Evolutionary conservation across 2,329 filamentous ascomycete species (phyloP).

Genomic region (Aureobasidium zeae): DNA sequence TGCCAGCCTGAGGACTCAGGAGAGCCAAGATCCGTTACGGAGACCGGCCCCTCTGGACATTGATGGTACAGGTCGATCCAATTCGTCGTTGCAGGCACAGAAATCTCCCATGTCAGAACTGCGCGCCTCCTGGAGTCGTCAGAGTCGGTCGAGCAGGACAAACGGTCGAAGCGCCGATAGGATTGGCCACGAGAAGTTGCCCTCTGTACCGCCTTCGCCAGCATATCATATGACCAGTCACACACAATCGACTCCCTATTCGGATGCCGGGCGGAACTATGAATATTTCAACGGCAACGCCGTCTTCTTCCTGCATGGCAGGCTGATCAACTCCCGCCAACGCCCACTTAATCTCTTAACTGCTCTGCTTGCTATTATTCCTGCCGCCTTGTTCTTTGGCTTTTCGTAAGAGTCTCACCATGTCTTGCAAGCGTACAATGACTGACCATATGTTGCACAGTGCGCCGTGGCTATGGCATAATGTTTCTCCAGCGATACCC

Average conservation of each 20-base stretch:
- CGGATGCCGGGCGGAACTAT: conserved; percentile 61
- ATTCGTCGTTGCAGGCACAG: conserved; percentile 6
- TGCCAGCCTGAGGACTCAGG: conserved; percentile 5
- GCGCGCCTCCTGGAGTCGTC: conserved; percentile 17
- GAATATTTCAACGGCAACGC: conserved; percentile 94
- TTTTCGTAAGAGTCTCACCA: conserved; percentile 51
- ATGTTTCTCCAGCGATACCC: conserved; percentile 81
- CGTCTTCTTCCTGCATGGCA: conserved; percentile 74
- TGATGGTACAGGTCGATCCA: neutral
- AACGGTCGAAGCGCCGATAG: conserved; percentile 13
- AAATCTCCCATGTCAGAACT: conserved; percentile 49
- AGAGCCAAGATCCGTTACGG: conserved; percentile 36
- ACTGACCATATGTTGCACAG: conserved; percentile 29
- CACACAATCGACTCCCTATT: conserved; percentile 26
- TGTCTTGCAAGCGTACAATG: neutral
- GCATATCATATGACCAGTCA: conserved; percentile 46
- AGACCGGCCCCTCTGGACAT: conserved; percentile 11
- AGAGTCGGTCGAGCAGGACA: conserved; percentile 15
- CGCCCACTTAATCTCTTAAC: conserved; percentile 85
- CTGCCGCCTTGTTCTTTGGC: conserved; percentile 71
- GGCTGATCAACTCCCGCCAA: conserved; percentile 79
- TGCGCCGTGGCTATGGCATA: conserved; percentile 74
- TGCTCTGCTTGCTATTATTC: conserved; percentile 67
- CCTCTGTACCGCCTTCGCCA: conserved; percentile 69
- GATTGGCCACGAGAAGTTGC: conserved; percentile 66